These are phyloP conservation scores for Trebouxiophyceae sp. DNA, from an alignment of 163 green algal genomes.

Conservation along the genomic window DNA sequence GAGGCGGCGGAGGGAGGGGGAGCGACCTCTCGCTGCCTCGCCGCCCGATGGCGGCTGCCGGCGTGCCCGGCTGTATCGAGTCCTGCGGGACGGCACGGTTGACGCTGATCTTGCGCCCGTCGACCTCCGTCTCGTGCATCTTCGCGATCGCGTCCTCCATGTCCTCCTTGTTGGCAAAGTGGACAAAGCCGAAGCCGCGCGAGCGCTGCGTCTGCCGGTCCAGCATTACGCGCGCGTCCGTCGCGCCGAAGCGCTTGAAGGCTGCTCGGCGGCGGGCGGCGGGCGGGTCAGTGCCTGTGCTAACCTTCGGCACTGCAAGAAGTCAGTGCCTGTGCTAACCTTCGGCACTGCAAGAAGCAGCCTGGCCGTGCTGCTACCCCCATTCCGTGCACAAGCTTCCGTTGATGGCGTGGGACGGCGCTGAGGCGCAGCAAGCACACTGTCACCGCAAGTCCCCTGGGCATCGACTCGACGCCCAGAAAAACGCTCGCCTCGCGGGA, in stretches of 20 bases:
- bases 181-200: conserved; percentile 82
- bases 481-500: neutral
- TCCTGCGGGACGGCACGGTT: conserved; percentile 64
- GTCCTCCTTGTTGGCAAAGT: conserved; percentile 45
- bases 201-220: conserved; percentile 57
- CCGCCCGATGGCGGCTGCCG: conserved; percentile 9
- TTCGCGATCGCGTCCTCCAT: conserved; percentile 55
- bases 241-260: conserved; percentile 39
- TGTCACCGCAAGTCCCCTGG: too few species aligned
- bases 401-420: too few species aligned
- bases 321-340: too few species aligned
- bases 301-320: too few species aligned
- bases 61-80: conserved; percentile 57
- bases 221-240: conserved; percentile 46
- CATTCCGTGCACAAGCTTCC: too few species aligned
- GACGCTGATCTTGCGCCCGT: conserved; percentile 64
- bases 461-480: neutral
- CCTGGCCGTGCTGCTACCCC: too few species aligned
- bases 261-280: conserved; percentile 25
- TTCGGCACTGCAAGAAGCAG: too few species aligned
- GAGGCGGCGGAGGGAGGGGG: too few species aligned
- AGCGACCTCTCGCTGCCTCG: neutral
- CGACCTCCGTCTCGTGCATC: conserved; percentile 73
- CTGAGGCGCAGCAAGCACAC: too few species aligned
- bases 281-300: too few species aligned